Conservation (phyloP, 495 filamentous ascomycete species). For the Penicillium paxilli region DNA sequence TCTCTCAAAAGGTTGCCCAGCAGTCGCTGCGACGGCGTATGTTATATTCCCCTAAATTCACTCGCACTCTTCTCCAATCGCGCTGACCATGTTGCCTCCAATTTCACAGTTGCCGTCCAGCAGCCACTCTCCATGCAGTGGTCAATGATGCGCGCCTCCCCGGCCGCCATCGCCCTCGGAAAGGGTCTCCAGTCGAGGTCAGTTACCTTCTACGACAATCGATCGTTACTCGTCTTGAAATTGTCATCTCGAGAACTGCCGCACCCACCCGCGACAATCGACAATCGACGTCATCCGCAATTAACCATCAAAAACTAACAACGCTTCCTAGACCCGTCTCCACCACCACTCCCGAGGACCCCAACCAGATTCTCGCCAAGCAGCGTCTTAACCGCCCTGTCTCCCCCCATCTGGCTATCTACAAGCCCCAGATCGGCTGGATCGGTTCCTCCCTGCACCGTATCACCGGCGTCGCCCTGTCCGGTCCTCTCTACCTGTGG, state of each 20-base stretch:
- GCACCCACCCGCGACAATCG: background rate
- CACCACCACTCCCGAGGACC: conserved; percentile 58
- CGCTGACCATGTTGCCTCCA: conserved; percentile 16
- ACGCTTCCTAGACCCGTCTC: conserved; percentile 49
- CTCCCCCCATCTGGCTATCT: conserved; percentile 86
- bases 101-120: conserved; percentile 47
- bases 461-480: conserved; percentile 73
- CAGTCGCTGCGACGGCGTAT: conserved; percentile 70
- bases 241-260: background rate
- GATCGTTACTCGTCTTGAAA: background rate
- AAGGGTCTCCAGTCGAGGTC: conserved; percentile 58
- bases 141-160: conserved; percentile 50
- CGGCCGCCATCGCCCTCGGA: conserved; percentile 50
- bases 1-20: conserved; percentile 64
- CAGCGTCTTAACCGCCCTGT: conserved; percentile 87
- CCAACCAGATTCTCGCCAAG: conserved; percentile 69
- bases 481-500: conserved; percentile 80
- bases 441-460: conserved; percentile 72
- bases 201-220: conserved; percentile 6
- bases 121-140: conserved; percentile 49
- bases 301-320: conserved; percentile 14
- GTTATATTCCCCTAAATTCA: conserved; percentile 19
- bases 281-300: conserved; percentile 33
- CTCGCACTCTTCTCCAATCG: background rate
- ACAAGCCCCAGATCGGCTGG: conserved; percentile 87